Conservation (phyloP, 352 stramenopile genomes). For the Pilasporangium apinafurcum region DNA sequence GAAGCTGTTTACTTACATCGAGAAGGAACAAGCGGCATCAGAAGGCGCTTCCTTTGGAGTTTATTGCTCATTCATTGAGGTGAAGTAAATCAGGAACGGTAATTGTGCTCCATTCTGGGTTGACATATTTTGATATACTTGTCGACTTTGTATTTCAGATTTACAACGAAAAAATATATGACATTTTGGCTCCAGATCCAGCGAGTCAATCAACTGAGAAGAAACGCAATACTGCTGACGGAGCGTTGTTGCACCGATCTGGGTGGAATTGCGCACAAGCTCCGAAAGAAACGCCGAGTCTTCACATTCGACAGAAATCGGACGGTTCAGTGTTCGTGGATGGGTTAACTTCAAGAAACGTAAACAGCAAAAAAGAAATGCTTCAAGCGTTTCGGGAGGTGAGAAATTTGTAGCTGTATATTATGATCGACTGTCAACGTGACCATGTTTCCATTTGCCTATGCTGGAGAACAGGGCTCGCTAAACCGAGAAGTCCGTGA, state of each 20-base stretch:
- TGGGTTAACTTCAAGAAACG: constrained; percentile 48
- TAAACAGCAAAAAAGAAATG: constrained; percentile 33
- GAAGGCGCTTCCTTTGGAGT: constrained; percentile 26
- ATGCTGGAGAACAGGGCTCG: constrained; percentile 56
- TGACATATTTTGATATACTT: neutral
- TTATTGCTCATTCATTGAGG: constrained; percentile 69
- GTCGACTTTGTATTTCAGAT: constrained; percentile 25
- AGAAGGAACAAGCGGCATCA: constrained; percentile 9
- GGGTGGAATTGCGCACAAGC: constrained; percentile 47
- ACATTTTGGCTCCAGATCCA: constrained; percentile 17
- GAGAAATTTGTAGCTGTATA: neutral
- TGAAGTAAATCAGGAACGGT: constrained; percentile 4
- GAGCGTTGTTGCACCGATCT: constrained; percentile 16
- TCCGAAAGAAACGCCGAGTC: constrained; percentile 37
- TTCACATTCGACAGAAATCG: constrained; percentile 59
- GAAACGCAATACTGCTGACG: constrained; percentile 6
- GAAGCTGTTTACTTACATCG: constrained; percentile 40
- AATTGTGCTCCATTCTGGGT: neutral
- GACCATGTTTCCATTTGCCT: too few species aligned
- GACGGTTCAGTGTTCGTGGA: constrained; percentile 67
- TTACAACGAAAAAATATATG: constrained; percentile 77
- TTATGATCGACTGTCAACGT: neutral
- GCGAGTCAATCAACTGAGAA: neutral
- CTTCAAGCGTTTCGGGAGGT: constrained; percentile 61
- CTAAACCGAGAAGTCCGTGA: constrained; percentile 61